Evolutionary conservation across 345 rosid genomes (phyloP), one percentile per base, ranked within the genome.

Genomic region (Raphanus raphanistrum): DNA sequence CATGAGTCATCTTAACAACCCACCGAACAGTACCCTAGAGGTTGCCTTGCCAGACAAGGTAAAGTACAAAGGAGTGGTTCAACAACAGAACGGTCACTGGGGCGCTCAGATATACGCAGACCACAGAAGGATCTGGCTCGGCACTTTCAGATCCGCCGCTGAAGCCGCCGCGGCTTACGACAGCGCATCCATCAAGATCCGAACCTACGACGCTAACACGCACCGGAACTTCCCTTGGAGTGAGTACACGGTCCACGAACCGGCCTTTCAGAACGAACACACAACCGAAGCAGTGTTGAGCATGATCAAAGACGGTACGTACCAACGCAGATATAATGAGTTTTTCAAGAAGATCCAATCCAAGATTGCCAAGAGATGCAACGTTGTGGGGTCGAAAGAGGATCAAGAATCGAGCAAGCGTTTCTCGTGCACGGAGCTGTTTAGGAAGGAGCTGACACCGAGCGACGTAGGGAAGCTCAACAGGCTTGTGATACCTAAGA

Each of bases 401-500:
- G 11, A 76, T 16, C 4, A 63, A 70, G 68, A 31, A 60, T 10
- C 74, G 8, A 28, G 63, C 62, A 79, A 79, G 11, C 25, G 60
- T 21, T 59, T 13, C 60, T 10, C 32, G 9, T 3, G 57, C 3
- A 43, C 35, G 0, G 35, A 77, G 43, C 83, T 90, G 0, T 93
- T 93, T 59, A 84, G 80, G 25, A 93, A 93, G 79, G 87, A 84
- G 65, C 81, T 93, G 12, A 90, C 97, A 2, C 90, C 93, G 0
- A 93, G 97, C 15, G 97, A 93, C 57, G 98, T 93, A 2, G 93
- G 98, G 7, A 89, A 88, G 63, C 93, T 93, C 4, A 93, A 93
- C 35, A 83, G 97, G 71, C 85, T 93, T 32, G 98, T 93, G 26
- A 88, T 90, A 64, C 97, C 93, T 0, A 90, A 91, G 70, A 91